Evolutionary conservation across 176 grass and related monocot genomes (phyloP).

Genomic region (Avena atlantica): DNA sequence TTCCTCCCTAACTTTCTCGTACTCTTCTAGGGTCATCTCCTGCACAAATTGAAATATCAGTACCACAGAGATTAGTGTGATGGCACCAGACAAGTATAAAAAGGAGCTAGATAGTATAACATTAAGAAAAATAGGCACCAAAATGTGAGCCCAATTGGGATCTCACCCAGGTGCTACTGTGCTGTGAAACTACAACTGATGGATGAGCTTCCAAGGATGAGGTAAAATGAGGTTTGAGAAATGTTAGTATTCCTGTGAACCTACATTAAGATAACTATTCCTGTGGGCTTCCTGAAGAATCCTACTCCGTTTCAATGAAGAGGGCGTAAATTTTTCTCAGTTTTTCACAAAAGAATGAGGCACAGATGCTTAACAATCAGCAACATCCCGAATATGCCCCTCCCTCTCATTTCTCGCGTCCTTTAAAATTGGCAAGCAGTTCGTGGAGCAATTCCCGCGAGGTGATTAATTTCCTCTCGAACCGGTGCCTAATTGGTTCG

Average conservation of each 20-base stretch:
- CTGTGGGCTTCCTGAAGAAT: neutral
- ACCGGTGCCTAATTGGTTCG: too few species aligned
- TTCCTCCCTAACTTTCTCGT: constrained; percentile 87
- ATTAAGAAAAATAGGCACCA: neutral
- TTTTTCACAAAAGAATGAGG: too few species aligned
- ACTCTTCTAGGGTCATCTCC: constrained; percentile 97
- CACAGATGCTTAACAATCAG: too few species aligned
- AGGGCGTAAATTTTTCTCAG: too few species aligned
- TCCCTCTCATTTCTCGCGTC: too few species aligned
- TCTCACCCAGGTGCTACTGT: neutral
- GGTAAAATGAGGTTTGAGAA: neutral
- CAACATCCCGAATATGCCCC: too few species aligned
- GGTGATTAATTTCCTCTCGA: too few species aligned
- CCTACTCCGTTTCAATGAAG: too few species aligned
- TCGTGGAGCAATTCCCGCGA: too few species aligned
- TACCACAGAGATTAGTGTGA: neutral
- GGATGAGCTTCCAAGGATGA: neutral
- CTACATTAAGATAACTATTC: too few species aligned
- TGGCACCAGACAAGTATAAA: neutral
- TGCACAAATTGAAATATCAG: constrained; percentile 41
- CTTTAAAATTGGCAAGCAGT: too few species aligned
- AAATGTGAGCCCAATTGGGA: neutral
- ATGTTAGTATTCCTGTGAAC: neutral
- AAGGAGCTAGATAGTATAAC: neutral
- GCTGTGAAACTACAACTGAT: neutral